These are phyloP conservation scores for Phytopythium cucurbitacearum DNA, from an alignment of 352 stramenopile species.

Conservation along the genomic window DNA sequence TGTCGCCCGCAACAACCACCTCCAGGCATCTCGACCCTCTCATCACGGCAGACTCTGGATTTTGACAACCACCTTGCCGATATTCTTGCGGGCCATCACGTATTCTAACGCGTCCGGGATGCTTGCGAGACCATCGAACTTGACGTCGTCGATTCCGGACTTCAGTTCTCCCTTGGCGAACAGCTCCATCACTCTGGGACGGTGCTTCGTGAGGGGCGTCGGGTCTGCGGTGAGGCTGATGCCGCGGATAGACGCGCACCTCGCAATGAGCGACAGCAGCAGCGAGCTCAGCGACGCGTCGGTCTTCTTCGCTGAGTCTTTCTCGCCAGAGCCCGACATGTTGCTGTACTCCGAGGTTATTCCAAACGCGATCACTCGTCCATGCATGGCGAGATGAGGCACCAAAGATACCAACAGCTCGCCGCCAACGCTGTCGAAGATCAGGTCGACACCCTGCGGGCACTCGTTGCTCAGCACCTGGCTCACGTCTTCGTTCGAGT, in stretches of 20 bases:
- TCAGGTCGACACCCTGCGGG: slow-evolving; percentile 28
- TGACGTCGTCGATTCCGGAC: slow-evolving; percentile 35
- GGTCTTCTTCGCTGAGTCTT: slow-evolving; percentile 4
- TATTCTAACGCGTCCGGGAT: slow-evolving; percentile 64
- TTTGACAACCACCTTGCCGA: slow-evolving; percentile 80
- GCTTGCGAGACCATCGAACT: slow-evolving; percentile 53
- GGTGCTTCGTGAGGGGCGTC: slow-evolving; percentile 32
- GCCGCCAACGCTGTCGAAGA: slow-evolving; percentile 30
- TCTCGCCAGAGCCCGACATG: too few relatives aligned
- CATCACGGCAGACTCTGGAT: slow-evolving; percentile 19
- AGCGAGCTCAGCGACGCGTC: slow-evolving; percentile 15
- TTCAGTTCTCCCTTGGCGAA: slow-evolving; percentile 48
- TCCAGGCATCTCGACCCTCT: neutral
- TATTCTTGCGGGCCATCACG: slow-evolving; percentile 76
- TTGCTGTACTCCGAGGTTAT: slow-evolving; percentile 19
- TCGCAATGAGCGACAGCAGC: slow-evolving; percentile 24
- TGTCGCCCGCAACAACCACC: too few relatives aligned
- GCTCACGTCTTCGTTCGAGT: slow-evolving; percentile 45
- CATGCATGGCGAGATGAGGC: slow-evolving; percentile 17
- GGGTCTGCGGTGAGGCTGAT: slow-evolving; percentile 44
- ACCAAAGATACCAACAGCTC: slow-evolving; percentile 26
- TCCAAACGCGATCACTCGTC: slow-evolving; percentile 25
- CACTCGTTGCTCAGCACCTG: slow-evolving; percentile 35
- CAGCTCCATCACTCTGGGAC: slow-evolving; percentile 37
- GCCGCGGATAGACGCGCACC: slow-evolving; percentile 37